Percentiles rank a stretch among this genome's conserved stretches.
phyloP scores from a whole-genome alignment of 2,329 filamentous ascomycete genomes.

The Aschersonia sp. region DNA sequence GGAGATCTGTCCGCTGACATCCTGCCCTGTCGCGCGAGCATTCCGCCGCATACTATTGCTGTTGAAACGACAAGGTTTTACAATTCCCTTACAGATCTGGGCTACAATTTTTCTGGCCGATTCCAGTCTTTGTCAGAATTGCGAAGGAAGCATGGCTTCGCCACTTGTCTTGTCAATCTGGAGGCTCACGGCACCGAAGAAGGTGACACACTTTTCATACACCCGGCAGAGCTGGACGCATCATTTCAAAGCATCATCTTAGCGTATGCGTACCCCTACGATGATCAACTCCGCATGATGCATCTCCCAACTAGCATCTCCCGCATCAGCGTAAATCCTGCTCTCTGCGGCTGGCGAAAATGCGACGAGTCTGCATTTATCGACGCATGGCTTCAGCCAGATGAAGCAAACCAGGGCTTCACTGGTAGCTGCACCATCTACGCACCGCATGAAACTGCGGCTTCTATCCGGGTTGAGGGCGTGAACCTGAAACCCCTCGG shows the following conservation, averaged over 20 bases:
- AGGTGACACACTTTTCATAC: not conserved
- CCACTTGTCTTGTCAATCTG: not conserved
- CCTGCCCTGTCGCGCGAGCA: not conserved
- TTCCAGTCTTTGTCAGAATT: not conserved
- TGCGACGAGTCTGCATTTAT: no score
- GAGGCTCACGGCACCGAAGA: not conserved
- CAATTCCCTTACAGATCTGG: not conserved
- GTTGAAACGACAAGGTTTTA: not conserved
- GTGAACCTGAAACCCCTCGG: not conserved
- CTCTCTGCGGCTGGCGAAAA: not conserved
- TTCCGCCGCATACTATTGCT: not conserved
- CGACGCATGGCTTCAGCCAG: not conserved
- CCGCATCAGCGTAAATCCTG: not conserved
- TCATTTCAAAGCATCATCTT: not conserved
- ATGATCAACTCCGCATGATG: not conserved
- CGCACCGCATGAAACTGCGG: not conserved
- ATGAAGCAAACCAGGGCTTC: not conserved
- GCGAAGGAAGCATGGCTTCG: not conserved
- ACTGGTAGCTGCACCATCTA: not conserved
- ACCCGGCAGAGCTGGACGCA: not conserved
- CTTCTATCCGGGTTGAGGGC: not conserved
- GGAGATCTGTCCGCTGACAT: not conserved
- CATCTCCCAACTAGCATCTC: not conserved
- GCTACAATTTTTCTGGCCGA: not conserved
- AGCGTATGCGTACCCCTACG: not conserved